Evolutionary conservation across 805 yeast genomes (phyloP).

Genomic region (Teunomyces barrocoloradensis): DNA sequence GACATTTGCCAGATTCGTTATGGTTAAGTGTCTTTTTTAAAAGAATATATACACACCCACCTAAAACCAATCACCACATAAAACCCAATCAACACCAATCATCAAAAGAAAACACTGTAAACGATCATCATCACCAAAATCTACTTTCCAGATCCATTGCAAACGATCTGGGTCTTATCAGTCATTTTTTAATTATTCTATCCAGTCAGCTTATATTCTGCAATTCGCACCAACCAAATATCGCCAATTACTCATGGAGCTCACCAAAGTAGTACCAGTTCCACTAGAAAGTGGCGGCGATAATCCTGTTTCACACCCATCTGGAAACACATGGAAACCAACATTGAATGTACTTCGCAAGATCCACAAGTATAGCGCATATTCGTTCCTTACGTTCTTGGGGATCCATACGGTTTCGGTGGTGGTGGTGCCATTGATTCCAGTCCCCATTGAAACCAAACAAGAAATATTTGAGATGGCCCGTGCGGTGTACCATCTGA

Average conservation of each 20-base stretch:
- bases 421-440: slow-evolving; percentile 48
- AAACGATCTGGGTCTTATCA: no score
- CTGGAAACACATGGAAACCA: neutral
- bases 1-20: slow-evolving; percentile 7
- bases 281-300: neutral
- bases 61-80: neutral
- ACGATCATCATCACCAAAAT: neutral
- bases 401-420: slow-evolving; percentile 58
- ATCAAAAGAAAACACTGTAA: no score
- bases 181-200: neutral
- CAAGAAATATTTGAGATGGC: slow-evolving; percentile 59
- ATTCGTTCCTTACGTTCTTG: slow-evolving; percentile 54
- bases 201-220: neutral
- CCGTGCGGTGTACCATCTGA: slow-evolving; percentile 56
- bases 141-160: no score
- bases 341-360: slow-evolving; percentile 9
- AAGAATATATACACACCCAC: neutral
- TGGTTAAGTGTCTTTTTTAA: neutral
- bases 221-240: neutral
- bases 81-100: neutral
- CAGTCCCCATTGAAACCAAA: slow-evolving; percentile 39
- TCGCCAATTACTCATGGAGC: neutral
- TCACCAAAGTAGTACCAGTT: neutral
- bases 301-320: neutral
- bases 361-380: slow-evolving; percentile 60